A percentile compares a stretch with the other conserved stretches of the same genome.
Conservation (phyloP, 306 rosid genomes). For the Chamaecrista fasciculata region DNA sequence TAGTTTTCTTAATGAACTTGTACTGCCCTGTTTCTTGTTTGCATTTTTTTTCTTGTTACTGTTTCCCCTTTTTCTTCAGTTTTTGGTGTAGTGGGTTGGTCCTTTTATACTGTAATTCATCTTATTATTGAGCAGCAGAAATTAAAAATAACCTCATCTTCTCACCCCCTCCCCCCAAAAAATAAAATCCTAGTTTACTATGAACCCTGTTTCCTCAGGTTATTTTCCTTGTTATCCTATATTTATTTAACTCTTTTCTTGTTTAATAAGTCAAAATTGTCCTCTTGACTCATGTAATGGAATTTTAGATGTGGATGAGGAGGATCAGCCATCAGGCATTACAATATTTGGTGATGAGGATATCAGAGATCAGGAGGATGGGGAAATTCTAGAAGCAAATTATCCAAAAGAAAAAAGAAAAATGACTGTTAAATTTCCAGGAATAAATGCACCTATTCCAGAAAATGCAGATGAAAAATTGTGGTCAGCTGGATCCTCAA, state of each 20-base stretch:
- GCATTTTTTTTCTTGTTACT: not conserved
- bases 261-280: not conserved
- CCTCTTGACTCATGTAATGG: slow-evolving; percentile 13
- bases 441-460: slow-evolving; percentile 88
- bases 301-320: slow-evolving; percentile 66
- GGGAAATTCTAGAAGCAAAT: slow-evolving; percentile 69
- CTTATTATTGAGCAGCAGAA: not conserved
- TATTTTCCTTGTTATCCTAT: not conserved
- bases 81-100: not conserved
- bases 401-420: slow-evolving; percentile 44
- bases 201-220: not conserved
- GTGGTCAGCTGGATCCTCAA: slow-evolving; percentile 58
- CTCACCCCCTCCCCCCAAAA: too few relatives aligned
- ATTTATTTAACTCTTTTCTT: not conserved
- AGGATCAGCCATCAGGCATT: slow-evolving; percentile 91
- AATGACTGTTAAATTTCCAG: slow-evolving; percentile 78
- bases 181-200: not conserved
- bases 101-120: not conserved
- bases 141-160: not conserved
- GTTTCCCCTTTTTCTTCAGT: not conserved
- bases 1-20: not conserved
- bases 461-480: slow-evolving; percentile 68
- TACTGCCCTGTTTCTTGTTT: not conserved
- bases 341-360: slow-evolving; percentile 64
- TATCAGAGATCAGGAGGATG: slow-evolving; percentile 78